Evolutionary conservation across 805 yeast genomes (phyloP), one percentile per base, ranked within the genome.

Genomic region (Cyberlindnera samutprakarnensis): DNA sequence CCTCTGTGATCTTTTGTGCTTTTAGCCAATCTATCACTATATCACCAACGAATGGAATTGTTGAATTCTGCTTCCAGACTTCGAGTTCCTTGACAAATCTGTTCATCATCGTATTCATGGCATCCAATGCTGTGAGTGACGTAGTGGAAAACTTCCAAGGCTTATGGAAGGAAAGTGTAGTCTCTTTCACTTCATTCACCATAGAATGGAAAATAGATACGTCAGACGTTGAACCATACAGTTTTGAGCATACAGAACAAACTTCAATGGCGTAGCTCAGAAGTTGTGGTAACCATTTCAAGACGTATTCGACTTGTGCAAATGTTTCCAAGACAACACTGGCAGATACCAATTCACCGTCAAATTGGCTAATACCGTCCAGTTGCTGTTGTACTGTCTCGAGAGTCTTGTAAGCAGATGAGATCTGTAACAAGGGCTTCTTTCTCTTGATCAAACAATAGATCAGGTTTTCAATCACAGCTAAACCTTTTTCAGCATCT

Each of bases 401-500:
- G 14, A 59, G 28, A 18, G 37, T 39, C 4, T 37, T 32, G 25
- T 41, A 51, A 5, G 43, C 37, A 2, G 30, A 14, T 8, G 57
- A 43, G 7, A 59, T 28, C 11, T 55, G 53, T 2, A 46, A 38
- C 20, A 80, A 41, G 1, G 78, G 70, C 12, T 59, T 55, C 43
- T 85, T 67, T 16, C 66, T 60, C 3, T 71, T 64, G 13, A 81
- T 61, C 39, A 87, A 54, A 2, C 72, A 60, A 36, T 68, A 71
- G 4, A 87, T 53, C 30, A 85, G 51, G 51, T 85, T 78, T 47
- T 90, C 96, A 3, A 75, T 61, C 7, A 77, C 75, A 7, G 87
- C 86, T 46, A 86, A 61, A 23, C 87, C 94, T 42, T 78, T 78
- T 39, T 75, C 81, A 19, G 83, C 70, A 50, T 82, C 94, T 2